These are phyloP conservation scores for Diutina sp. DNA, from an alignment of 1,139 yeast genomes.

Conservation along the genomic window DNA sequence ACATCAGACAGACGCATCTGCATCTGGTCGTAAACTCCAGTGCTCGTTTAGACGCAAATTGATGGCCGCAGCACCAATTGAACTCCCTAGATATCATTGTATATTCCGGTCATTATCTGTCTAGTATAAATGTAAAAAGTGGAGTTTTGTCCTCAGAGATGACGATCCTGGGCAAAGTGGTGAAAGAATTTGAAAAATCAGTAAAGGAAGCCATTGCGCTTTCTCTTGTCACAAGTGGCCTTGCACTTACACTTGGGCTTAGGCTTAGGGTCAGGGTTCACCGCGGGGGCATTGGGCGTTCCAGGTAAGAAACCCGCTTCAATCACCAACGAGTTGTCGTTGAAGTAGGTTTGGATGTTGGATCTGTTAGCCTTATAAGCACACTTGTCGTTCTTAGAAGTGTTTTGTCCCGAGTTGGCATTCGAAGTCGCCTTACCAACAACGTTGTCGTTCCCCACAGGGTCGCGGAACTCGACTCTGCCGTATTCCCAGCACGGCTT, in stretches of 20 bases:
- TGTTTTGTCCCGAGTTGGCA: not conserved
- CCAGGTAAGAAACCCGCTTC: not conserved
- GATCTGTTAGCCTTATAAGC: not conserved
- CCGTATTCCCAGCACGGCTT: not conserved
- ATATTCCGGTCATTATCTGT: too few relatives aligned
- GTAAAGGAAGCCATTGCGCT: not conserved
- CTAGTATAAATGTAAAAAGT: too few relatives aligned
- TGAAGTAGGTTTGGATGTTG: not conserved
- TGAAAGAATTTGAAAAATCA: too few relatives aligned
- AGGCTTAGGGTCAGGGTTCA: not conserved
- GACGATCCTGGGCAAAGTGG: too few relatives aligned
- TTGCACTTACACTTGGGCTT: not conserved
- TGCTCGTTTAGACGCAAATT: too few relatives aligned
- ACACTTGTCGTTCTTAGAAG: not conserved
- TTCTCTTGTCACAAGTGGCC: not conserved
- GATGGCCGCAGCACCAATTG: too few relatives aligned
- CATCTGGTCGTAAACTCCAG: too few relatives aligned
- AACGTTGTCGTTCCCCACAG: not conserved
- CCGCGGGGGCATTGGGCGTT: not conserved
- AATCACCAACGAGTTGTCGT: not conserved
- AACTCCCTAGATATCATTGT: too few relatives aligned
- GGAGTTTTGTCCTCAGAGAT: too few relatives aligned
- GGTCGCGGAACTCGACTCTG: not conserved
- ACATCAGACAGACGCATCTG: too few relatives aligned
- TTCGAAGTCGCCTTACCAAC: not conserved